Base-by-base conservation (phyloP, 352 stramenopile genomes). In the Globisporangium cylindrosporum region DNA sequence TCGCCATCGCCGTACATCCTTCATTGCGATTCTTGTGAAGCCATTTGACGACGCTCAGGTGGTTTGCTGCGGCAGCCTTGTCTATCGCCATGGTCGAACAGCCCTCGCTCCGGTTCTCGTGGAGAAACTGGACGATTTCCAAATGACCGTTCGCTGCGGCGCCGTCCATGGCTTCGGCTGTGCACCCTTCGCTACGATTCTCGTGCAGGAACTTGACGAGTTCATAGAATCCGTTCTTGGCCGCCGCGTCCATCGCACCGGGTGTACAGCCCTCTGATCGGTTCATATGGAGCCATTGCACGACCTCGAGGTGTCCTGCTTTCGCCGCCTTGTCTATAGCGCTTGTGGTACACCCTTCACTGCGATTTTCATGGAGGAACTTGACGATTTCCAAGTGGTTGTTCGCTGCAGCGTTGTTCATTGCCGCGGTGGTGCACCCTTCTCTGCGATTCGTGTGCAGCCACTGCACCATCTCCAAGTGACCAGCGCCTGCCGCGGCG, bases 41-140 rank as follows among this genome's bases (percentile, higher is more conserved):
- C 38, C 38, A 74, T 34, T 71, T 49, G 4, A 74, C 68, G 8
- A 71, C 36, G 7, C 18, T 29, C 9, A 74, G n/a, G 46, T 67
- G 49, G 20, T 59, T 65, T 29, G 66, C 55, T 18, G 49, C 41
- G 1, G 68, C 68, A 9, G 68, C 64, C 14, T 60, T 27, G 58
- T 73, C 62, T 63, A 73, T 73, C 6, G 68, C 68, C 12, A 27
- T 55, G 15, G 15, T 1, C 1, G 61, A 58, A 29, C 61, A 66
- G 61, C 46, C 48, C 22, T 58, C 61, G 12, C 32, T 20, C 6
- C 48, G 46, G 29, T 66, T 14, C 20, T 66, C 46, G 6, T 65
- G 61, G 1, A 66, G 58, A 18, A 41, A 70, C 25, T 57, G 14
- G 18, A 70, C 68, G 58, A 66, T 34, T 1, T 43, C 25, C 15